Evolutionary conservation across 495 filamentous ascomycete species (phyloP).

Genomic region (Xylaria intraflava): DNA sequence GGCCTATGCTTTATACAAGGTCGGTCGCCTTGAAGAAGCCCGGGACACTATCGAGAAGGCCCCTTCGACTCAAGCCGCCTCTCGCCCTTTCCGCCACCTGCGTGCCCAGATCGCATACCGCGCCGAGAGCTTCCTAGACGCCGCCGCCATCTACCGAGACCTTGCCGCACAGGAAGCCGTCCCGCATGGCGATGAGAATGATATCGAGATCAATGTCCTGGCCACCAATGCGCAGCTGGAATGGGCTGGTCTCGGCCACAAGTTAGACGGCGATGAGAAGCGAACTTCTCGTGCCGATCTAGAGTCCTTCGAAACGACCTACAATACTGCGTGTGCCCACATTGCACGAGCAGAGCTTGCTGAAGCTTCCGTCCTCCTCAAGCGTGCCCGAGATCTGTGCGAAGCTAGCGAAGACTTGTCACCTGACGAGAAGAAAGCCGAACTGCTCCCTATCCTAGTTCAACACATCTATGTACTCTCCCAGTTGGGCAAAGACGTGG

Average conservation of each 20-base stretch:
- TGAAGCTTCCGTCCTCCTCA: constrained; percentile 71
- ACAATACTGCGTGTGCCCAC: constrained; percentile 83
- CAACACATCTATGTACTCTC: constrained; percentile 80
- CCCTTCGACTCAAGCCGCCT: constrained; percentile 16
- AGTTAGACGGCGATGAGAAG: constrained; percentile 34
- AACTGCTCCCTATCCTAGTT: constrained; percentile 76
- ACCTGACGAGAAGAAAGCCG: constrained; percentile 74
- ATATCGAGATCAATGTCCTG: constrained; percentile 76
- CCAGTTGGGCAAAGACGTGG: constrained; percentile 62
- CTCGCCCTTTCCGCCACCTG: constrained; percentile 71
- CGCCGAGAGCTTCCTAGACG: constrained; percentile 69
- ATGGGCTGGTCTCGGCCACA: constrained; percentile 58
- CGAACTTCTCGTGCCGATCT: constrained; percentile 66
- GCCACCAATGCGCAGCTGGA: constrained; percentile 81
- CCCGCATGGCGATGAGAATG: constrained; percentile 66
- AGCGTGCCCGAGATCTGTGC: constrained; percentile 80
- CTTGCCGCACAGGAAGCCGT: constrained; percentile 44
- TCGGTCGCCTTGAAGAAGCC: constrained; percentile 69
- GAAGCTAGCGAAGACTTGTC: constrained; percentile 74
- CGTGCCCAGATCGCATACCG: constrained; percentile 87
- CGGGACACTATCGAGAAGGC: constrained; percentile 47
- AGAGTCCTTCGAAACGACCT: constrained; percentile 87
- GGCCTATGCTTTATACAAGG: constrained; percentile 89
- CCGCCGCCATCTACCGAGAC: constrained; percentile 61
- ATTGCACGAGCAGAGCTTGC: constrained; percentile 72